phyloP scores from a whole-genome alignment of 768 basidiomycete genomes.

The Lactarius pseudohatsudake region DNA sequence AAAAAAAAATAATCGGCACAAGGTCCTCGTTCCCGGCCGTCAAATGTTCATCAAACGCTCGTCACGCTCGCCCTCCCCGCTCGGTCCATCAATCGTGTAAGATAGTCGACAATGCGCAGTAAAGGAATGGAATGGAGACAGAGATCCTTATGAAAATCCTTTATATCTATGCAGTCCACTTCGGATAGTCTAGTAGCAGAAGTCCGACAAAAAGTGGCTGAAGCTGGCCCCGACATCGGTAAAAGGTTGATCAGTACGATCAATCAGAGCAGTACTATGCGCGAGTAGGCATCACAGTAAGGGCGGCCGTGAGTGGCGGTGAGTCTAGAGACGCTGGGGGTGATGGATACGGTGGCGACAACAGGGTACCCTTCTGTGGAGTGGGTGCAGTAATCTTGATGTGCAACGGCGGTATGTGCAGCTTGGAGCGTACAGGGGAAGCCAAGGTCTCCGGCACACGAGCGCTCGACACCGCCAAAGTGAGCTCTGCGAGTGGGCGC shows the following conservation, averaged over 20 bases:
- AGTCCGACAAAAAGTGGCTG: background rate
- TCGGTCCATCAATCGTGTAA: constrained; percentile 3
- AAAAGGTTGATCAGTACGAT: background rate
- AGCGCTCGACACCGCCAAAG: constrained; percentile 12
- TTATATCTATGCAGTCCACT: constrained; percentile 7
- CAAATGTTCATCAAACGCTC: background rate
- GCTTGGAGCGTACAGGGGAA: constrained; percentile 22
- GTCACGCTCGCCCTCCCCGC: background rate
- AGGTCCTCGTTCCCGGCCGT: background rate
- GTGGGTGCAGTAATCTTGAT: constrained; percentile 34
- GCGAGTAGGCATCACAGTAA: constrained; percentile 9
- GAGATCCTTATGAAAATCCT: constrained; percentile 4
- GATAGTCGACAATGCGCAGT: background rate
- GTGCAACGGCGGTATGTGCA: constrained; percentile 28
- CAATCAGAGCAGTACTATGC: constrained; percentile 6
- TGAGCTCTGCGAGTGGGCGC: background rate
- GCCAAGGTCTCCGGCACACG: constrained; percentile 12
- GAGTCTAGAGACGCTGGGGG: constrained; percentile 44
- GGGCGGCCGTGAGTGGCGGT: constrained; percentile 33
- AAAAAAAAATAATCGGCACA: background rate
- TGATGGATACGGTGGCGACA: constrained; percentile 40
- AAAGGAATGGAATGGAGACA: background rate
- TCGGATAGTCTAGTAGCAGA: background rate
- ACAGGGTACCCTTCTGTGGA: constrained; percentile 18
- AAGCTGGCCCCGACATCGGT: no score